phyloP scores from a whole-genome alignment of 2,329 filamentous ascomycete species.

The Pseudocercospora eumusae region DNA sequence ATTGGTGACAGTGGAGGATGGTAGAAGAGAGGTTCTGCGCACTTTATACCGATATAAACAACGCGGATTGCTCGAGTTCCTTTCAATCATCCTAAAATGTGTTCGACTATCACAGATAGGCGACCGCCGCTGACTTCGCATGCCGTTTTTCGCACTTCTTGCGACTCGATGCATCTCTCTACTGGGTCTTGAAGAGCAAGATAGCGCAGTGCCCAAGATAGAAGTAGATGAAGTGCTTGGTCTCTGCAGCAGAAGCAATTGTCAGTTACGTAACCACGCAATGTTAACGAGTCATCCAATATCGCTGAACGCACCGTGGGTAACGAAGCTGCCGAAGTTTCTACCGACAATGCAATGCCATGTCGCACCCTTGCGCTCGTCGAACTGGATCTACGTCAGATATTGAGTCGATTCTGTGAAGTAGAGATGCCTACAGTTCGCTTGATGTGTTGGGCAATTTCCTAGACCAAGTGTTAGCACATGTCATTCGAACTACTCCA shows the following conservation, averaged over 20 bases:
- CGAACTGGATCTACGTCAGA: constrained; percentile 65
- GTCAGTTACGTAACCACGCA: constrained; percentile 6
- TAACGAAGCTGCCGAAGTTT: constrained; percentile 99
- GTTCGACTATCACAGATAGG: background rate
- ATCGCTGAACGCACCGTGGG: constrained; percentile 69
- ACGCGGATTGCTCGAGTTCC: background rate
- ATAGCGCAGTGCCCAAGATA: constrained; percentile 99
- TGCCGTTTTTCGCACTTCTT: background rate
- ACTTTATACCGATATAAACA: background rate
- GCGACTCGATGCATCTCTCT: constrained; percentile 33
- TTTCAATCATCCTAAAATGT: background rate
- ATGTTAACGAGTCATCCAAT: constrained; percentile 5
- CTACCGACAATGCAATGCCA: constrained; percentile 99
- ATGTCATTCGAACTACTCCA: background rate
- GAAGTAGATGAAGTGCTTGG: constrained; percentile 99
- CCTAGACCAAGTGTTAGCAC: constrained; percentile 53
- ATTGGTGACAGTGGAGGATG: background rate
- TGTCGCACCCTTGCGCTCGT: constrained; percentile 93
- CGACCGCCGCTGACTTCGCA: background rate
- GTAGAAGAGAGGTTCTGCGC: constrained; percentile 3
- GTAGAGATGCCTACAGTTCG: constrained; percentile 64
- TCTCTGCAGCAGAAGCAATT: constrained; percentile 61
- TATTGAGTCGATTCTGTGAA: background rate
- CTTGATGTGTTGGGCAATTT: constrained; percentile 95
- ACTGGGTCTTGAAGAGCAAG: constrained; percentile 98